Evolutionary conservation across 2,329 filamentous ascomycete species (phyloP), one percentile per base, ranked within the genome.

Genomic region (Corniculantispora saksenae): DNA sequence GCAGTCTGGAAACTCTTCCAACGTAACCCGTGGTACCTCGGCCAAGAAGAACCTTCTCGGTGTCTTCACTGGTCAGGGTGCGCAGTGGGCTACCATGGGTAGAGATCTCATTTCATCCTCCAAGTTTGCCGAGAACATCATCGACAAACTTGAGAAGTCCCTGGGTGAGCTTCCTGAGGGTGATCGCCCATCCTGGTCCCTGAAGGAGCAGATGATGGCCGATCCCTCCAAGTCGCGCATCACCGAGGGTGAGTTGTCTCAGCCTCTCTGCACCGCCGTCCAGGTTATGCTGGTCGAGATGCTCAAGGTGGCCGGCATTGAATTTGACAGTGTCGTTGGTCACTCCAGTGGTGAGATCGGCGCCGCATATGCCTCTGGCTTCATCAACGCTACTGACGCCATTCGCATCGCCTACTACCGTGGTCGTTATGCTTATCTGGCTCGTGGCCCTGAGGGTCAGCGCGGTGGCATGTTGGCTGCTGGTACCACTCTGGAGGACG

Each of bases 271-370:
- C 35, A 76, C 75, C 1, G 75, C 71, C 0, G 40, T 77, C 0
- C 71, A 77, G 60, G 66, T 75, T 3, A 65, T 70, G 2, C 61
- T 77, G 1, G 69, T 76, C 8, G 71, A 76, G 9, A 63, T 73
- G 1, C 67, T 77, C 0, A 45, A 63, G 0, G 66, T 70, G 0
- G 76, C 75, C 6, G 76, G 76, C 3, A 63, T 83, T 21, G 53
- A 60, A 0, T 75, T 80, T 7, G 45, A 66, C 2, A 75, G 74
- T 1, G 79, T 81, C 0, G 75, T 83, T 3, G 82, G 83, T 2
- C 83, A 84, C 67, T 83, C 81, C 0, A 81, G 79, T 0, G 83
- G 83, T 2, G 83, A 85, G 67, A 84, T 84, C 19, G 81, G 72
- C 0, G 82, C 82, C 0, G 83, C 81, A 0, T 86, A 83, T 67